Percentiles rank a stretch among this genome's conserved stretches.
Evolutionary conservation across 345 rosid species (phyloP).

Genomic region (Brassica carinata): DNA sequence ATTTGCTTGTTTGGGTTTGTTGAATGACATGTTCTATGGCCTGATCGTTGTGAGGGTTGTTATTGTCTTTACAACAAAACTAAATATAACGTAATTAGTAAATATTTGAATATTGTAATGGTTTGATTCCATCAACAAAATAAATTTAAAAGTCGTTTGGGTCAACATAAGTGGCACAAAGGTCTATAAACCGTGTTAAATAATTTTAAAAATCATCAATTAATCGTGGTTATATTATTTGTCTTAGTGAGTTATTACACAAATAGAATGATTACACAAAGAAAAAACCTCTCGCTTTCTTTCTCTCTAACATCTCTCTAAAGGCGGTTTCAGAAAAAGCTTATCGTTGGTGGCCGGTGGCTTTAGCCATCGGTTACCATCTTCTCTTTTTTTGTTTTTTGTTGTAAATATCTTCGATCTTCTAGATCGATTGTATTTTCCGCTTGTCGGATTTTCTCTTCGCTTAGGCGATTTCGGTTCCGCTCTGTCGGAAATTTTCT

Average conservation of each 20-base stretch:
- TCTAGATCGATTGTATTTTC: too few relatives aligned
- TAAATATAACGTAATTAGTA: background rate
- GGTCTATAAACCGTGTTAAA: background rate
- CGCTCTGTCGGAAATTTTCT: too few relatives aligned
- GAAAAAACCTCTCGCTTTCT: too few relatives aligned
- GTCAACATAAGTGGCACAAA: conserved; percentile 25
- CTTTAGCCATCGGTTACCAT: too few relatives aligned
- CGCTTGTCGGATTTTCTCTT: too few relatives aligned
- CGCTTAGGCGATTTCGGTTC: too few relatives aligned
- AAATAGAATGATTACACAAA: background rate
- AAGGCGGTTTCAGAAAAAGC: too few relatives aligned
- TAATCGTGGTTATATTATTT: background rate
- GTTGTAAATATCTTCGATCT: too few relatives aligned
- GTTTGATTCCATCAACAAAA: conserved; percentile 3
- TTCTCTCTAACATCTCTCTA: too few relatives aligned
- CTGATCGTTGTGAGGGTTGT: background rate
- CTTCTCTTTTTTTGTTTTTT: too few relatives aligned
- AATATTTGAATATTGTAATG: background rate
- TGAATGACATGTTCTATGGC: background rate
- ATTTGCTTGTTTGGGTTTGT: background rate
- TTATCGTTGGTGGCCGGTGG: too few relatives aligned
- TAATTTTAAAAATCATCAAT: background rate
- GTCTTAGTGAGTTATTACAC: background rate
- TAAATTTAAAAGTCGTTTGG: background rate
- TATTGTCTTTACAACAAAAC: background rate